Percentiles rank a stretch among this genome's conserved stretches.
Conservation (phyloP, 495 filamentous ascomycete species). For the Podospora appendiculata region DNA sequence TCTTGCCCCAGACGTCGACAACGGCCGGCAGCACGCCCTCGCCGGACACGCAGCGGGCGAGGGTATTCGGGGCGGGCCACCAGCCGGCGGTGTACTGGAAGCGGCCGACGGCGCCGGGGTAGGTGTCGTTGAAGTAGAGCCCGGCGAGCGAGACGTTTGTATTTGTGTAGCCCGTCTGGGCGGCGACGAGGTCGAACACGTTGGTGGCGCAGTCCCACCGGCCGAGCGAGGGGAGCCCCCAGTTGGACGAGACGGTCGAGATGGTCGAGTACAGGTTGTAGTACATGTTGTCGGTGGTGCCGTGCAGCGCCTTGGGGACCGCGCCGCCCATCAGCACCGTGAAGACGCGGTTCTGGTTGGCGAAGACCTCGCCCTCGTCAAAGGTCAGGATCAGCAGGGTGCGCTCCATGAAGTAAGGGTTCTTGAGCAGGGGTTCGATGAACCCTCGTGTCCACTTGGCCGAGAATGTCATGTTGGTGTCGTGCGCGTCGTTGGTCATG, state of each 20-base stretch:
- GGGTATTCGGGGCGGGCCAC: constrained; percentile 28
- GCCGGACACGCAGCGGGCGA: constrained; percentile 15
- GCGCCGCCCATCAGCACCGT: constrained; percentile 60
- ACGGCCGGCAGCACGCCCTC: constrained; percentile 33
- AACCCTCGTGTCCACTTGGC: constrained; percentile 51
- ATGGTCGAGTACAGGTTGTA: constrained; percentile 68
- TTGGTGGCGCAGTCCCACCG: constrained; percentile 50
- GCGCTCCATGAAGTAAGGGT: constrained; percentile 60
- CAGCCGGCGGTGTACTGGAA: constrained; percentile 15
- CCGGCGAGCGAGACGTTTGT: constrained; percentile 18
- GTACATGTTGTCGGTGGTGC: constrained; percentile 56
- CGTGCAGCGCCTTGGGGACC: constrained; percentile 47
- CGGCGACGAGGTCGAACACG: constrained; percentile 40
- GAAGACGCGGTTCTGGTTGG: constrained; percentile 46
- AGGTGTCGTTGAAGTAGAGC: constrained; percentile 41
- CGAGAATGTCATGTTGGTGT: constrained; percentile 55
- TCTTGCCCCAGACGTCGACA: constrained; percentile 25
- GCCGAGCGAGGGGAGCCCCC: constrained; percentile 34
- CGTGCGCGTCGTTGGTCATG: constrained; percentile 61
- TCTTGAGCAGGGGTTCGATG: constrained; percentile 52
- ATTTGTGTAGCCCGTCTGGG: constrained; percentile 26
- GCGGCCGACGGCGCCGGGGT: constrained; percentile 38
- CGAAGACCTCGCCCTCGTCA: constrained; percentile 56
- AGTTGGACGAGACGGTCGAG: constrained; percentile 58
- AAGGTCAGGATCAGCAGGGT: constrained; percentile 63